A percentile compares a stretch with the other conserved stretches of the same genome.
These are phyloP conservation scores for Fusarium sp. DNA, from an alignment of 2,329 filamentous ascomycete species.

Conservation along the genomic window DNA sequence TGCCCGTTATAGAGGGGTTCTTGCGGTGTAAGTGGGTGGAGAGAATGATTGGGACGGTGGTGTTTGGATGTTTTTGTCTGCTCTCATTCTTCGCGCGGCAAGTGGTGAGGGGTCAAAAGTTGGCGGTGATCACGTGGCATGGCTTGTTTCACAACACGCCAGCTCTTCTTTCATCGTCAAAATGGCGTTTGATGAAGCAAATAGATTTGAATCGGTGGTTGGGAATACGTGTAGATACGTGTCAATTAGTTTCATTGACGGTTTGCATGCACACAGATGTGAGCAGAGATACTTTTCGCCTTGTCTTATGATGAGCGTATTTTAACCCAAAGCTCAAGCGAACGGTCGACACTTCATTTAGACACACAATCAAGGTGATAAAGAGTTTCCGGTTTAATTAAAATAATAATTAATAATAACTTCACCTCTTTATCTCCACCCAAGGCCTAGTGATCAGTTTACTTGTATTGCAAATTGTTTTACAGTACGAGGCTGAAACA, in stretches of 20 bases:
- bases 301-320: accelerated
- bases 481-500: not conserved
- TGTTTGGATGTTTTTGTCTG: slow-evolving; percentile 50
- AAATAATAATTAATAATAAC: accelerated
- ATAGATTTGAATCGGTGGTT: not conserved
- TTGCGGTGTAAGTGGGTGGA: slow-evolving; percentile 38
- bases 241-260: not conserved
- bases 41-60: slow-evolving; percentile 39
- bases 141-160: slow-evolving; percentile 1
- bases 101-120: slow-evolving; percentile 34
- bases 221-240: not conserved
- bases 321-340: accelerated
- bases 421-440: accelerated
- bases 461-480: not conserved
- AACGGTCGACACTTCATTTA: accelerated
- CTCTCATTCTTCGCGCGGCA: slow-evolving; percentile 14
- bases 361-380: not conserved
- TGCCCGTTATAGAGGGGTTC: slow-evolving; percentile 9
- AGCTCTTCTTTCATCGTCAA: not conserved
- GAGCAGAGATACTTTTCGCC: too few relatives aligned
- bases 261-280: not conserved
- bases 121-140: slow-evolving; percentile 37
- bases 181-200: not conserved
- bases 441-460: too few relatives aligned
- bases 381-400: not conserved